Conservation (phyloP, 768 basidiomycete genomes). For the Naganishia vaughanmartiniae region DNA sequence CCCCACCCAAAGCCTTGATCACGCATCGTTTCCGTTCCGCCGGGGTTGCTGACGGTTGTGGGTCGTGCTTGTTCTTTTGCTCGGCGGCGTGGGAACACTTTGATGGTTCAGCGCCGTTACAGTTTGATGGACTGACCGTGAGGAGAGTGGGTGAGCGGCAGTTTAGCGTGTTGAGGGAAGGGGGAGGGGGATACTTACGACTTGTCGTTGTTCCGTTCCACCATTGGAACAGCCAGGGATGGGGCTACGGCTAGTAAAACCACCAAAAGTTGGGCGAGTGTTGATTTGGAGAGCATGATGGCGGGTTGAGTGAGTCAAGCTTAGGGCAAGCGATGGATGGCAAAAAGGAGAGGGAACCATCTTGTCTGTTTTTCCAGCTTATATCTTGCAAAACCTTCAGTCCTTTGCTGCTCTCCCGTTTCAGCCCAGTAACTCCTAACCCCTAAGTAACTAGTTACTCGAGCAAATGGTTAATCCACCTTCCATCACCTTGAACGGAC, state of each 20-base stretch:
- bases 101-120: slow-evolving; percentile 10
- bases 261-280: slow-evolving; percentile 13
- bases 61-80: slow-evolving; percentile 14
- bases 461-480: too few relatives aligned
- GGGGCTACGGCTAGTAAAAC: slow-evolving; percentile 1
- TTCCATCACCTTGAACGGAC: too few relatives aligned
- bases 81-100: slow-evolving; percentile 8
- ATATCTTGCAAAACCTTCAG: too few relatives aligned
- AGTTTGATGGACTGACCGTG: slow-evolving; percentile 4
- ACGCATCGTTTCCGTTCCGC: slow-evolving; percentile 16
- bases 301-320: background rate
- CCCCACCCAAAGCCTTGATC: slow-evolving; percentile 13
- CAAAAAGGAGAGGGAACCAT: too few relatives aligned
- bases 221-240: slow-evolving; percentile 10
- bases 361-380: too few relatives aligned
- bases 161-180: too few relatives aligned
- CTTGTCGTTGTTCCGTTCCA: slow-evolving; percentile 5
- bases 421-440: too few relatives aligned
- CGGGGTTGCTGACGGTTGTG: background rate
- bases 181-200: background rate
- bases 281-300: slow-evolving; percentile 6
- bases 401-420: too few relatives aligned
- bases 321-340: too few relatives aligned
- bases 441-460: too few relatives aligned
- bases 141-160: too few relatives aligned